Base-by-base conservation (phyloP, 257 asterid genomes). In the Galeopsis tetrahit region DNA sequence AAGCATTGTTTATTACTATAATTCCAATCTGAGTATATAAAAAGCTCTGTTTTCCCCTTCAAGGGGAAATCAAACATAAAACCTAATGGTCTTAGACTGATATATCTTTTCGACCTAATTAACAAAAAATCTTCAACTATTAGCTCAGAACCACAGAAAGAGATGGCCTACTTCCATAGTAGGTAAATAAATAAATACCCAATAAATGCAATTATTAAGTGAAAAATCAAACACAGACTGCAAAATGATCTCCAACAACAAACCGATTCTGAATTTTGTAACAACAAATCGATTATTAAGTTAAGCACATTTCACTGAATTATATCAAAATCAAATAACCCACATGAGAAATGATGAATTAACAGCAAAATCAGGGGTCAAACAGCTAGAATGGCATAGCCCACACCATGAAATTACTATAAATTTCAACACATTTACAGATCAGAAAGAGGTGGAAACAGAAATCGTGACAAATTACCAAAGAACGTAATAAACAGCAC, bases 101-200 rank as follows among this genome's bases (percentile, higher is more conserved):
- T 39, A 49, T 21, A 3, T 36, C 31, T n/a, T 59, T 10, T 28
- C 10, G 5, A 61, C 35, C 40, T 63, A 4, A 38, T 63, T 63
- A 10, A 44, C 13, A 72, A 36, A 42, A 28, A 58, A 72, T 63
- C 71, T 14, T 10, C 75, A 32, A 9, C 31, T 33, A 42, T 48
- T 6, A 21, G 69, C 44, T 51, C 33, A 72, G 8, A 56, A 72
- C 57, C 10, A 34, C 43, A 38, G 5, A 44, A 51, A 51, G 58
- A 51, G 44, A 46, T 32, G 71, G 48, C 38, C 46, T 73, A 39
- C 52, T 61, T 66, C 67, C 13, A 38, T 39, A 72, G 77, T 66
- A 73, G 65, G 77, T 64, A 28, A 32, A 48, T 39, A 40, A 64
- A 53, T 73, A 64, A 65, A 73, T 52, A 31, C 51, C 31, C 72